phyloP scores from a whole-genome alignment of 2,329 filamentous ascomycete genomes.

The Colletotrichum gigasporum region DNA sequence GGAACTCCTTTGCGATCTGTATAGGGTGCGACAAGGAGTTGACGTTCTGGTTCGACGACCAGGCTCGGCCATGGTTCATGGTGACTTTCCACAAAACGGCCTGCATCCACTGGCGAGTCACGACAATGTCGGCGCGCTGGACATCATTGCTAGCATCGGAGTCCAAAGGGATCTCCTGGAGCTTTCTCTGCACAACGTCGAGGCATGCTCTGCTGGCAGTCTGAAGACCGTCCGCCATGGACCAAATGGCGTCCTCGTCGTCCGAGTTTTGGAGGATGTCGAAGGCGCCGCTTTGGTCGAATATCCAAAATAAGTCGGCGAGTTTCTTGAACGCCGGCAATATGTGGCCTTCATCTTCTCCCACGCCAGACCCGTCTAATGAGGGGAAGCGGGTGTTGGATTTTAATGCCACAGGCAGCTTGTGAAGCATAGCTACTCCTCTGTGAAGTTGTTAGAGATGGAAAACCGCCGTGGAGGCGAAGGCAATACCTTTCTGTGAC shows the following conservation, averaged over 20 bases:
- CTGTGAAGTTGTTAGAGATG: conserved; percentile 34
- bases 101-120: conserved; percentile 61
- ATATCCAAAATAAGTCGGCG: conserved; percentile 58
- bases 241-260: conserved; percentile 40
- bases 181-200: conserved; percentile 50
- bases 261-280: conserved; percentile 52
- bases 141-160: conserved; percentile 55
- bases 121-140: conserved; percentile 58
- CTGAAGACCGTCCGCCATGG: conserved; percentile 35
- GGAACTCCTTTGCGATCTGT: conserved; percentile 55
- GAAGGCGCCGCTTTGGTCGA: conserved; percentile 59
- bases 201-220: conserved; percentile 41
- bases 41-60: conserved; percentile 23
- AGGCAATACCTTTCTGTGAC: conserved; percentile 49
- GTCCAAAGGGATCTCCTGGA: conserved; percentile 50
- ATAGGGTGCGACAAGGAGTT: conserved; percentile 46
- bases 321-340: conserved; percentile 59
- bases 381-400: conserved; percentile 48
- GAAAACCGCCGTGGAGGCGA: not conserved
- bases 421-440: conserved; percentile 60
- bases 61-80: conserved; percentile 41
- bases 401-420: conserved; percentile 55
- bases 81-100: conserved; percentile 56
- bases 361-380: conserved; percentile 41
- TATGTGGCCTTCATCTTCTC: conserved; percentile 52